These are phyloP conservation scores for Venturia oleaginea DNA, from an alignment of 2,329 filamentous ascomycete species.

Conservation along the genomic window DNA sequence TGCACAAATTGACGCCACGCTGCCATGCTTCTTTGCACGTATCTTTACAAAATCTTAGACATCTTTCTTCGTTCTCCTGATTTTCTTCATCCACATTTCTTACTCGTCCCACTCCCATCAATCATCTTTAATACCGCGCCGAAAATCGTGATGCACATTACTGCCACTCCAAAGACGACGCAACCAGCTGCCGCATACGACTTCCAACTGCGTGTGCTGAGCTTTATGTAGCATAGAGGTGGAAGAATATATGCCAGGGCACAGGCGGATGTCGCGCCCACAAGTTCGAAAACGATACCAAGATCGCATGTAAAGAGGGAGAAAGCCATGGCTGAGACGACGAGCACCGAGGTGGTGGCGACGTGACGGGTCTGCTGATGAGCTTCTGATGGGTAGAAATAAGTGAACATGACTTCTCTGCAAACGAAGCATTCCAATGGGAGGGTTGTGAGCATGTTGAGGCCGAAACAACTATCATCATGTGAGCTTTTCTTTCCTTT, in stretches of 20 bases:
- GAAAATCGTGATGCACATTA: constrained; percentile 73
- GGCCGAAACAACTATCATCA: constrained; percentile 64
- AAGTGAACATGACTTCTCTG: constrained; percentile 90
- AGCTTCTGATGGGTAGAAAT: constrained; percentile 55
- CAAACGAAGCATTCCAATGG: constrained; percentile 97
- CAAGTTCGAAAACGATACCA: constrained; percentile 88
- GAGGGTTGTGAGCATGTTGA: constrained; percentile 97
- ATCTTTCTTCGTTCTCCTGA: neutral
- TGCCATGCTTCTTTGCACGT: neutral
- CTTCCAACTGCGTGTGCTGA: constrained; percentile 68
- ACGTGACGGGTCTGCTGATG: constrained; percentile 80
- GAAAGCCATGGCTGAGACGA: constrained; percentile 67
- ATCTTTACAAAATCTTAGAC: neutral
- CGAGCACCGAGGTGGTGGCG: constrained; percentile 72
- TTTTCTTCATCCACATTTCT: constrained; percentile 7
- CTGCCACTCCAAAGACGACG: constrained; percentile 67
- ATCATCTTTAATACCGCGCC: constrained; percentile 62
- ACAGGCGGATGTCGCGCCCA: constrained; percentile 89
- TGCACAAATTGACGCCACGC: neutral
- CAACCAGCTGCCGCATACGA: constrained; percentile 63
- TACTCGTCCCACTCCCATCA: constrained; percentile 18
- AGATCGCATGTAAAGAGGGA: constrained; percentile 86
- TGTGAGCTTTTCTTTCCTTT: neutral
- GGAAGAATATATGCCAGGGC: constrained; percentile 92
- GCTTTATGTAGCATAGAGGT: constrained; percentile 88